Base-by-base conservation (phyloP, 2,329 filamentous ascomycete species). In the Zymoseptoria ardabiliae region DNA sequence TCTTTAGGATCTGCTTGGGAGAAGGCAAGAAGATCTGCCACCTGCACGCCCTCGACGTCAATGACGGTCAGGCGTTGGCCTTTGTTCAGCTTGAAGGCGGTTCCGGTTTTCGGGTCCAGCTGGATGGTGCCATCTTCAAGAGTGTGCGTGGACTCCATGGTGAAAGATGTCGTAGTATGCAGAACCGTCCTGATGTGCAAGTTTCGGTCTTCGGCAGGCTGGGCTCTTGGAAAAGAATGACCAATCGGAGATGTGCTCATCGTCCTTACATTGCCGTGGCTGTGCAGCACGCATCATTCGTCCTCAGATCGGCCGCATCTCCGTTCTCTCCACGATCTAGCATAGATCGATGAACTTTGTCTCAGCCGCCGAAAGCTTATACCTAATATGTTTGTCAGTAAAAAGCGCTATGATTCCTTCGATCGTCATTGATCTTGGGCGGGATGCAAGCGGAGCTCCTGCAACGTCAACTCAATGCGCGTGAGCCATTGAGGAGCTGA, bases 21-120 rank as follows among this genome's bases (percentile, higher is more conserved):
- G 53, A 60, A 66, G 35, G 64, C 65, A 3, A 64, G 58, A 10
- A 67, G 57, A 8, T 67, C 65, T 17, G 61, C 63, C 21, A 67
- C 65, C 55, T 67, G 65, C 9, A 62, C 59, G 19, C 65, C 65
- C 53, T 61, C 54, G 4, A 64, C 64, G 21, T 67, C 65, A 55
- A 66, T 67, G 50, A 67, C 60, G 10, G 62, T 61, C 52, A 67
- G 52, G 35, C 61, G 59, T 35, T 66, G 62, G 30, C 64, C 64
- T 61, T 65, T 65, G 50, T 63, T 61, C 45, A 67, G 50, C 13
- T 53, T 58, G 50, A 66, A 62, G 22, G 63, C 59, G 4, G 60
- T 63, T n/a, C 65, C 65, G 6, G 60, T 67, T 7, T 63, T 54
- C 25, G 63, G 60, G 6, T 59, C 53, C 30, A 65, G 61, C 19